Percentiles rank a stretch among this genome's conserved stretches.
phyloP scores from a whole-genome alignment of 202 grass and related monocot species.

The Setaria italica region DNA sequence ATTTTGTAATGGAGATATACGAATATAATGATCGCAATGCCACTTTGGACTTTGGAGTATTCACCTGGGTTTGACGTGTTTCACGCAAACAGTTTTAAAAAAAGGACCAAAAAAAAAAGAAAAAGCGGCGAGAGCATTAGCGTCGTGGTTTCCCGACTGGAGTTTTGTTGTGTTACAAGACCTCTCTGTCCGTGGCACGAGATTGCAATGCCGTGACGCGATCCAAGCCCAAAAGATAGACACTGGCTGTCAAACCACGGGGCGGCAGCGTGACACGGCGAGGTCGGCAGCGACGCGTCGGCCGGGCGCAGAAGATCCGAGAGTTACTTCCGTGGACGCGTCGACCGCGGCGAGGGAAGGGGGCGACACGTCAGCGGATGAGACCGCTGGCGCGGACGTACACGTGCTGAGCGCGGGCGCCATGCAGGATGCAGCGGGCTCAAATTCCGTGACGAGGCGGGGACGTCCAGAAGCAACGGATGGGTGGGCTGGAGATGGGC shows the following conservation, averaged over 20 bases:
- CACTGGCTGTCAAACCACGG: background rate
- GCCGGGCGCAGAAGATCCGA: slow-evolving; percentile 14
- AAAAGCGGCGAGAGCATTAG: background rate
- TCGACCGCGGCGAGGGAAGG: background rate
- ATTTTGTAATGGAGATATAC: background rate
- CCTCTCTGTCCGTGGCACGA: background rate
- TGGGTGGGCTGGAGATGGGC: background rate
- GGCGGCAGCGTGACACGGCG: background rate
- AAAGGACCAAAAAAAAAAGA: background rate
- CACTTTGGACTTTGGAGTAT: background rate
- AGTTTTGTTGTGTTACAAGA: background rate
- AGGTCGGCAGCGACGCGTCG: no score
- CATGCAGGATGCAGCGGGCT: slow-evolving; percentile 16
- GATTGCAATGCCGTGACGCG: background rate
- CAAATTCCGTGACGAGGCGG: background rate
- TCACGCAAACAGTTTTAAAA: background rate
- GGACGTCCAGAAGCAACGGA: background rate
- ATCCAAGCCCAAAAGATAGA: background rate
- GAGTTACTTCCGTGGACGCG: slow-evolving; percentile 24
- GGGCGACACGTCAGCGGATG: slow-evolving; percentile 47
- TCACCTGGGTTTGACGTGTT: background rate
- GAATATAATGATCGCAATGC: background rate
- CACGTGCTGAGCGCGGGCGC: background rate
- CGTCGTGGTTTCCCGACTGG: background rate
- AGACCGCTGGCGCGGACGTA: slow-evolving; percentile 17